Evolutionary conservation across 768 basidiomycete species (phyloP).

Genomic region (Xanthoconium purpureum): DNA sequence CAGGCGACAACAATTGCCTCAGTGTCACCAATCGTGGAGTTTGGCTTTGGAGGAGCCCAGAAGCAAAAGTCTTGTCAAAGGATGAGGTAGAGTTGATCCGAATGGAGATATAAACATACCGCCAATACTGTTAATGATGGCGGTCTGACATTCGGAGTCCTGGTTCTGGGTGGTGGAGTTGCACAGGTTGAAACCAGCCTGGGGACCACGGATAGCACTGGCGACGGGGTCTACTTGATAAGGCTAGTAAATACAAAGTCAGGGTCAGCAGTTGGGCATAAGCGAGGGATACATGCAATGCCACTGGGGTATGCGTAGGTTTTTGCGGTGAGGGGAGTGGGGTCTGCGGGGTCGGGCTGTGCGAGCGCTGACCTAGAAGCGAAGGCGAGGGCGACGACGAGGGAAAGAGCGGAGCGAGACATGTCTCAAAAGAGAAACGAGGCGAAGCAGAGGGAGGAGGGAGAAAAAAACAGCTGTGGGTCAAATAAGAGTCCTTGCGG

Average conservation of each 20-base stretch:
- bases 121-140: conserved; percentile 53
- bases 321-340: conserved; percentile 46
- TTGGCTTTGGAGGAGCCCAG: conserved; percentile 52
- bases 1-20: conserved; percentile 72
- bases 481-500: neutral
- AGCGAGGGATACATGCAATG: conserved; percentile 33
- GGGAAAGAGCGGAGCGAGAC: conserved; percentile 49
- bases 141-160: conserved; percentile 66
- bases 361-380: conserved; percentile 30
- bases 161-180: conserved; percentile 66
- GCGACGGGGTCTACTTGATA: conserved; percentile 46
- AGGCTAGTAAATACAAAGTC: conserved; percentile 35
- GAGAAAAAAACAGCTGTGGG: neutral
- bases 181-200: conserved; percentile 64
- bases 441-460: neutral
- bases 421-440: conserved; percentile 33
- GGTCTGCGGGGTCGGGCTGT: conserved; percentile 40
- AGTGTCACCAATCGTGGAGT: conserved; percentile 57
- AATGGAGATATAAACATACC: conserved; percentile 23
- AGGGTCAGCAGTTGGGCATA: neutral
- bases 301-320: conserved; percentile 41
- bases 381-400: conserved; percentile 31
- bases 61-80: conserved; percentile 62
- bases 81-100: conserved; percentile 22
- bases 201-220: conserved; percentile 49